Conservation (phyloP, 352 stramenopile genomes). For the Pythium coloratum region DNA sequence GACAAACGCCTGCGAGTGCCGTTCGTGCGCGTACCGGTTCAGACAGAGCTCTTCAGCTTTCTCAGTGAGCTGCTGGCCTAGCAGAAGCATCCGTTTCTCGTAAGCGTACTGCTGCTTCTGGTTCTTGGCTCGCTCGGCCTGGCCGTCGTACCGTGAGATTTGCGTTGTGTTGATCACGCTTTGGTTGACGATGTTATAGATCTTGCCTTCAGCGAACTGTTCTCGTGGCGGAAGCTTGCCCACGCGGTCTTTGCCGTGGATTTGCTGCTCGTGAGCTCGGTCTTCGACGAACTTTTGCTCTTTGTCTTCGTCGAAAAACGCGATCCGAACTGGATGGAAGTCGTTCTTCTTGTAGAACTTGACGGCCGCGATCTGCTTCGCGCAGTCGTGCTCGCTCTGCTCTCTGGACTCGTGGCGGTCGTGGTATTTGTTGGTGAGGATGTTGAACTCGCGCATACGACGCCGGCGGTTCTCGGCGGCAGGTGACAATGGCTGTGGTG, state of each 20-base stretch:
- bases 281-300: constrained; percentile 48
- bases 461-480: constrained; percentile 32
- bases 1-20: constrained; percentile 48
- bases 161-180: constrained; percentile 51
- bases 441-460: constrained; percentile 59
- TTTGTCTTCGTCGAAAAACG: constrained; percentile 56
- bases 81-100: constrained; percentile 48
- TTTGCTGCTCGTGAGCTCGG: constrained; percentile 40
- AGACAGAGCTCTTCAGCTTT: constrained; percentile 48
- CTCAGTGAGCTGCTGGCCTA: constrained; percentile 39
- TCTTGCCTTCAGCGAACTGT: constrained; percentile 62
- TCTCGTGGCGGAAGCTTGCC: constrained; percentile 53
- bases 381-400: constrained; percentile 33
- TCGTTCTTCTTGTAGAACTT: constrained; percentile 70
- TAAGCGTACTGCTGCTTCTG: constrained; percentile 63
- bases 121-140: constrained; percentile 50
- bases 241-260: constrained; percentile 54
- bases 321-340: constrained; percentile 65
- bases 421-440: constrained; percentile 78
- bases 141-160: constrained; percentile 38
- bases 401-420: constrained; percentile 47
- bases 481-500: constrained; percentile 10
- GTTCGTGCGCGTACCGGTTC: constrained; percentile 64
- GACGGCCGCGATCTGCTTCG: constrained; percentile 50
- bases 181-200: constrained; percentile 84